Conservation (phyloP, 768 basidiomycete species). For the Naganishia friedmannii region DNA sequence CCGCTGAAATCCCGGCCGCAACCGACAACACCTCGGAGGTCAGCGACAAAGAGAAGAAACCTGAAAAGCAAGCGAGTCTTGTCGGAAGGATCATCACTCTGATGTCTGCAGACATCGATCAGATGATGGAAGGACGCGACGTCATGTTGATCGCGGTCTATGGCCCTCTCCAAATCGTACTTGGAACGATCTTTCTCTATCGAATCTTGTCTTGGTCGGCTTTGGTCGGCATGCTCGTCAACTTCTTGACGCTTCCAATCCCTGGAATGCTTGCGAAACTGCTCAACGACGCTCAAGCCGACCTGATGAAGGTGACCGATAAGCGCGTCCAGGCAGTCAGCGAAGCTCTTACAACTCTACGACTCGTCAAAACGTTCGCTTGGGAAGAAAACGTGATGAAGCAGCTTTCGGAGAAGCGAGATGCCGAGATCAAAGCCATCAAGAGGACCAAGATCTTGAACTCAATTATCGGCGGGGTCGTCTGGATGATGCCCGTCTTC, state of each 20-base stretch:
- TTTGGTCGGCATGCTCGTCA: constrained; percentile 61
- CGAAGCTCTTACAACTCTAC: constrained; percentile 53
- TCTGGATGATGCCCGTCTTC: constrained; percentile 62
- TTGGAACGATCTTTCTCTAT: constrained; percentile 56
- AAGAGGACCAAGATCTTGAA: constrained; percentile 59
- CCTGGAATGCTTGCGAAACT: constrained; percentile 60
- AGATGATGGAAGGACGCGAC: constrained; percentile 53
- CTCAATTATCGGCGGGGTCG: constrained; percentile 52
- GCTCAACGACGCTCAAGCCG: constrained; percentile 57
- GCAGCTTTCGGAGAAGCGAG: constrained; percentile 60
- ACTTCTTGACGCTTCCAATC: constrained; percentile 60
- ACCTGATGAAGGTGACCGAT: constrained; percentile 62
- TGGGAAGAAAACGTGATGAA: constrained; percentile 58
- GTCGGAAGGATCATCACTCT: constrained; percentile 76
- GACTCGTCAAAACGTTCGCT: constrained; percentile 70
- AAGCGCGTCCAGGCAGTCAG: constrained; percentile 63
- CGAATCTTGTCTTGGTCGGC: constrained; percentile 61
- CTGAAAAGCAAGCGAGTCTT: constrained; percentile 54
- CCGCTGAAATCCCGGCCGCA: constrained; percentile 24
- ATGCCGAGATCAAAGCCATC: constrained; percentile 62
- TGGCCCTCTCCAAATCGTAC: constrained; percentile 54
- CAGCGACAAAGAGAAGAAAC: constrained; percentile 29
- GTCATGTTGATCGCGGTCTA: constrained; percentile 52
- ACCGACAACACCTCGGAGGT: constrained; percentile 32
- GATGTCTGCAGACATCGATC: constrained; percentile 63